phyloP scores from a whole-genome alignment of 2,329 filamentous ascomycete genomes.

The Bipolaris gigantea region DNA sequence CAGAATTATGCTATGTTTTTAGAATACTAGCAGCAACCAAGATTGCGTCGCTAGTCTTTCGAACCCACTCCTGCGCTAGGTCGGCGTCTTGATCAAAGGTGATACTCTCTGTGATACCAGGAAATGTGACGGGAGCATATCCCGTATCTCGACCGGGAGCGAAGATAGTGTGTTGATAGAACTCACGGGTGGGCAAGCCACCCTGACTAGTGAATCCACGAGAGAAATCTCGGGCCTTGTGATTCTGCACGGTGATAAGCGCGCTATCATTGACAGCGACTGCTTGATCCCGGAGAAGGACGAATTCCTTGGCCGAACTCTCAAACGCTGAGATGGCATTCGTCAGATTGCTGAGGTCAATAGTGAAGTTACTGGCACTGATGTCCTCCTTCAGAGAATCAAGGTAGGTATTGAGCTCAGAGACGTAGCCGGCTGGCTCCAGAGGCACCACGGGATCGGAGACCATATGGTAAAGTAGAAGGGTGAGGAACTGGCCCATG shows the following conservation, averaged over 20 bases:
- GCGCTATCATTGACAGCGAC: constrained; percentile 30
- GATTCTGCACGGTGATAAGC: constrained; percentile 46
- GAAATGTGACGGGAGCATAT: constrained; percentile 45
- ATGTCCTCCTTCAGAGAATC: constrained; percentile 38
- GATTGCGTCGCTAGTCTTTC: constrained; percentile 40
- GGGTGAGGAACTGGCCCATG: constrained; percentile 52
- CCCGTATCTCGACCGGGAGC: constrained; percentile 50
- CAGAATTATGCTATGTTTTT: constrained; percentile 23
- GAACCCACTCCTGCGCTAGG: constrained; percentile 40
- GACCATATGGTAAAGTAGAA: constrained; percentile 49
- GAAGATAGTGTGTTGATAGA: constrained; percentile 52
- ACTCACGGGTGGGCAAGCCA: constrained; percentile 50
- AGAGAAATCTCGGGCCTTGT: constrained; percentile 51
- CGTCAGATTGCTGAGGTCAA: constrained; percentile 38
- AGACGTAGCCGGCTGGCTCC: constrained; percentile 45
- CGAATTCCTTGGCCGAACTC: constrained; percentile 31
- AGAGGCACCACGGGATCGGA: constrained; percentile 46
- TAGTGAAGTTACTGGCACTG: constrained; percentile 28
- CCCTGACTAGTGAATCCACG: constrained; percentile 51
- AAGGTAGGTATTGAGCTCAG: constrained; percentile 44
- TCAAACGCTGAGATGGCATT: constrained; percentile 45
- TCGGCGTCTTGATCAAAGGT: constrained; percentile 37
- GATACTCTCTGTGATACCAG: constrained; percentile 44
- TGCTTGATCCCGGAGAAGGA: constrained; percentile 35
- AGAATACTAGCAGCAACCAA: constrained; percentile 39